Evolutionary conservation across 345 rosid species (phyloP).

Genomic region (Sisymbrium altissimum): DNA sequence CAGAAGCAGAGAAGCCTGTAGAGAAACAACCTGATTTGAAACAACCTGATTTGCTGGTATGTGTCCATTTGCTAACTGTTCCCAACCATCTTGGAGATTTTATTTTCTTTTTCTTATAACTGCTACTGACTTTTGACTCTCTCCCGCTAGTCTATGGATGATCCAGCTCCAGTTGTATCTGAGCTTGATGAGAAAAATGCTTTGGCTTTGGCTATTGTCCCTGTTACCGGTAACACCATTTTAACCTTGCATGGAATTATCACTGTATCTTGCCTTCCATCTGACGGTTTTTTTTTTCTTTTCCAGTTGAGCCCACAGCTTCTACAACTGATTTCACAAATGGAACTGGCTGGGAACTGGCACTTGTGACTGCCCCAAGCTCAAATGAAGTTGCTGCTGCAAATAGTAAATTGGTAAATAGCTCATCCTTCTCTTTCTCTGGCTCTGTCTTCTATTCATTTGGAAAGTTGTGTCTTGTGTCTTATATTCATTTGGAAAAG

Average conservation of each 20-base stretch:
- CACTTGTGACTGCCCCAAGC: conserved; percentile 91
- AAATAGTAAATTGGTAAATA: conserved; percentile 72
- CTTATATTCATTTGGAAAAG: background rate
- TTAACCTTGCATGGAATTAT: background rate
- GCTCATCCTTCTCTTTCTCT: background rate
- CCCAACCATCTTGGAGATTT: background rate
- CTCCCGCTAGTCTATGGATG: conserved; percentile 58
- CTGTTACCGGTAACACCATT: conserved; percentile 54
- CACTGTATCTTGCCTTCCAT: background rate
- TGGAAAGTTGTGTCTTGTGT: background rate
- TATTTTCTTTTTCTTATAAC: background rate
- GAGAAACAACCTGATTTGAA: conserved; percentile 74
- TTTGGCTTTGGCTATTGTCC: conserved; percentile 88
- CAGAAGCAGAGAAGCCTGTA: conserved; percentile 45
- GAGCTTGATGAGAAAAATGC: conserved; percentile 83
- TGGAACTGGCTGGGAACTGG: conserved; percentile 81
- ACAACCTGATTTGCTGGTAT: conserved; percentile 85
- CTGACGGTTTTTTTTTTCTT: conserved; percentile 27
- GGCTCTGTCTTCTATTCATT: background rate
- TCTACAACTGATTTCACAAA: conserved; percentile 40
- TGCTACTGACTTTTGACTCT: background rate
- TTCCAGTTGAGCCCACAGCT: conserved; percentile 60
- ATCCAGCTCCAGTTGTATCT: conserved; percentile 66
- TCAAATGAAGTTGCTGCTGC: conserved; percentile 65
- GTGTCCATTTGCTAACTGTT: background rate